Evolutionary conservation across 2,329 filamentous ascomycete species (phyloP), one percentile per base, ranked within the genome.

Genomic region (Fonsecaea multimorphosa): DNA sequence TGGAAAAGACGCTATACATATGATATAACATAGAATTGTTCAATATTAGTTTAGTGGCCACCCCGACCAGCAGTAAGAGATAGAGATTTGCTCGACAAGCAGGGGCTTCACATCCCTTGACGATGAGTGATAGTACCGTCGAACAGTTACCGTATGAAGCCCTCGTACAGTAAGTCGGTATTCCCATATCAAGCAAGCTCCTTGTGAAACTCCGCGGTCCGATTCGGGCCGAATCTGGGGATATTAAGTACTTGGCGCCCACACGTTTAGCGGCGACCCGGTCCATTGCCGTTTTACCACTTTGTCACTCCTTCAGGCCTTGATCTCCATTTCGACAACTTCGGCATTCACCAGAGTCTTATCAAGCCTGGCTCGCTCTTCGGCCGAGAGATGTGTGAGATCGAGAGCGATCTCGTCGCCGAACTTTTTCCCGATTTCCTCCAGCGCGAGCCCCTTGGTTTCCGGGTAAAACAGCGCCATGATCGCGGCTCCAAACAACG

Each of bases 331-430:
- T 27, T 67, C 57, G 16, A 64, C 54, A 27, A 67, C 53, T 19
- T 67, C 65, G 4, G 40, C 32, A 49, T 64, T 61, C 27, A 64
- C 52, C 8, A 67, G 44, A 24, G 52, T 64, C 57, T 67, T 67
- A 24, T 64, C 61, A 11, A 67, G 58, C 32, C 46, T 64, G n/a
- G 58, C 57, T 40, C 65, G 52, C 61, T 79, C 76, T 56, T 78
- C 77, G 14, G 80, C 80, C 0, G 78, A 79, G 0, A 78, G 76
- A 68, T 81, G 77, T 1, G 78, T 81, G 2, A 82, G 70, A 22
- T 68, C 61, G 7, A 64, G 54, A 69, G 64, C 59, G n/a, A 61
- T 29, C 24, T 54, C 52, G 44, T 78, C 76, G 3, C 76, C 76
- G 69, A 79, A 78, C 1, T 73, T 63, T 6, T 68, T 72, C 27